Conservation (phyloP, 164 flowering plant species). For the Vitis amurensis region DNA sequence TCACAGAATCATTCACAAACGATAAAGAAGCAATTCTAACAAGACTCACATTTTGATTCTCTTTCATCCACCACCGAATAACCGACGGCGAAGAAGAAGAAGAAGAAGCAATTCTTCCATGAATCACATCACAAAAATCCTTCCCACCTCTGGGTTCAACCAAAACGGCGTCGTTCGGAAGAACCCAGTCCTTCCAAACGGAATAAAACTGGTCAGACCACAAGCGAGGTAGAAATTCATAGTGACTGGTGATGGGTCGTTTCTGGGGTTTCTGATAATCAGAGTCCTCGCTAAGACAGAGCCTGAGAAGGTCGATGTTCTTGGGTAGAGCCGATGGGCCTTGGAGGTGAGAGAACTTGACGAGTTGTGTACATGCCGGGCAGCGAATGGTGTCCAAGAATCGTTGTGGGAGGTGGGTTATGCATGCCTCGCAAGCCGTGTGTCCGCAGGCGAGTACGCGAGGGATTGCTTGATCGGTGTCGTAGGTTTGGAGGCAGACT, state of each 20-base stretch:
- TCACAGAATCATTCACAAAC: constrained; percentile 19
- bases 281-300: constrained; percentile 27
- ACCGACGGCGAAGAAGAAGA: neutral
- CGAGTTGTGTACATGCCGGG: constrained; percentile 79
- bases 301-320: constrained; percentile 86
- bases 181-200: constrained; percentile 61
- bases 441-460: constrained; percentile 96
- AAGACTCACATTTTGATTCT: constrained; percentile 44
- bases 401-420: constrained; percentile 52
- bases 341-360: constrained; percentile 47
- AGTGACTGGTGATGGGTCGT: neutral
- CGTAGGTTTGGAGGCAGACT: constrained; percentile 72
- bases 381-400: constrained; percentile 67
- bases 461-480: constrained; percentile 46
- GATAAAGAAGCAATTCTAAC: constrained; percentile 30
- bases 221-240: constrained; percentile 27
- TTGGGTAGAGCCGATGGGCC: constrained; percentile 81
- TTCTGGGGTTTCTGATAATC: constrained; percentile 12
- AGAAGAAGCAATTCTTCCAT: constrained; percentile 13
- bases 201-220: constrained; percentile 64
- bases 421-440: constrained; percentile 72
- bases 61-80: constrained; percentile 12
- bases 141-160: constrained; percentile 14
- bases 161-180: constrained; percentile 44
- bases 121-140: constrained; percentile 3